phyloP scores from a whole-genome alignment of 176 grass and related monocot species.

The Musa troglodytarum region DNA sequence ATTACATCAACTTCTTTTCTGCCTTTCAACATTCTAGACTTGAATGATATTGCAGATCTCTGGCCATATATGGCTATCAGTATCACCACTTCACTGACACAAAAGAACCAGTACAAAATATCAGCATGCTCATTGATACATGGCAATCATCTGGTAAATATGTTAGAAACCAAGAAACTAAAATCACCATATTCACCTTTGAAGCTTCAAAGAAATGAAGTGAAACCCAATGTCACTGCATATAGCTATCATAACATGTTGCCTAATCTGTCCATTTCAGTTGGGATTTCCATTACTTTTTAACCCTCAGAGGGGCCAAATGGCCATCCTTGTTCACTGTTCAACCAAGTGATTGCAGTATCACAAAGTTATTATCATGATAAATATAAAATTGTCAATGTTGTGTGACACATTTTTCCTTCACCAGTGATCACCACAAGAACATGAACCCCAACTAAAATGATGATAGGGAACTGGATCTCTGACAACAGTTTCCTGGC shows the following conservation, averaged over 20 bases:
- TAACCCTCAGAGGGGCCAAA: background rate
- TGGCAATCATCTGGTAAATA: background rate
- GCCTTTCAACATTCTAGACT: background rate
- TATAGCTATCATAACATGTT: background rate
- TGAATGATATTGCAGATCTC: background rate
- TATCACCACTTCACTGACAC: background rate
- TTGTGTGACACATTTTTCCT: too few relatives aligned
- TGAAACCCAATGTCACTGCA: background rate
- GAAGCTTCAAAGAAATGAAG: background rate
- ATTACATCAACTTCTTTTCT: background rate
- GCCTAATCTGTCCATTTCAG: background rate
- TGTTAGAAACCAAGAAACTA: background rate
- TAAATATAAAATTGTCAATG: too few relatives aligned
- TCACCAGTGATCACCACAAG: conserved; percentile 72
- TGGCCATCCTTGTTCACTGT: background rate
- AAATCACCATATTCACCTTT: background rate
- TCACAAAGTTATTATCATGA: too few relatives aligned
- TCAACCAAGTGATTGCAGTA: background rate
- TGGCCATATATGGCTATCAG: background rate
- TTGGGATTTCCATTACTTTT: background rate
- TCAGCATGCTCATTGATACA: background rate
- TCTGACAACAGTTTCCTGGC: conserved; percentile 54
- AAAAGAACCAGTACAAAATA: background rate
- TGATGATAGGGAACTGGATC: conserved; percentile 55
- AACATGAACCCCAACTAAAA: conserved; percentile 58